Percentiles rank a stretch among this genome's conserved stretches.
phyloP scores from a whole-genome alignment of 2,329 filamentous ascomycete genomes.

The Cladosporium velox region DNA sequence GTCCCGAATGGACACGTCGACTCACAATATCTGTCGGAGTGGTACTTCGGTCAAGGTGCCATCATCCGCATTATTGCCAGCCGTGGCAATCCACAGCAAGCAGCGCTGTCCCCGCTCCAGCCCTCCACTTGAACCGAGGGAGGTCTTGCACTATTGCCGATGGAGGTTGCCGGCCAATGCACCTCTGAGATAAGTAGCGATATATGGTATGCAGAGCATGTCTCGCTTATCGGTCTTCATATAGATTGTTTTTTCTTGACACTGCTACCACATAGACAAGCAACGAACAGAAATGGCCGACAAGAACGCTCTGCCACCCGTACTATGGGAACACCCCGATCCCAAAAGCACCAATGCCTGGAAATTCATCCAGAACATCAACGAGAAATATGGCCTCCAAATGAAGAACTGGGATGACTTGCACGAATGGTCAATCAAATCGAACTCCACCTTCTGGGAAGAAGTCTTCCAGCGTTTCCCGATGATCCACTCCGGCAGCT shows the following conservation, averaged over 20 bases:
- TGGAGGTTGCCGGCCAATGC: neutral
- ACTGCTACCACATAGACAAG: neutral
- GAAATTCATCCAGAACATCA: constrained; percentile 66
- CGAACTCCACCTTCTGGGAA: constrained; percentile 66
- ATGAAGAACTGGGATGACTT: constrained; percentile 70
- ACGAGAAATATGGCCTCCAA: constrained; percentile 57
- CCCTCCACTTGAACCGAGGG: neutral
- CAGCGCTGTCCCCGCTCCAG: neutral
- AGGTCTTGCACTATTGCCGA: neutral
- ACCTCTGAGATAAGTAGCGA: neutral
- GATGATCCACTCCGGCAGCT: constrained; percentile 63
- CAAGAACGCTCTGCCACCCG: constrained; percentile 39
- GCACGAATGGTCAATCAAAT: constrained; percentile 66
- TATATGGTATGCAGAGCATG: too few species aligned
- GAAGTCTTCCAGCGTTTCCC: constrained; percentile 62
- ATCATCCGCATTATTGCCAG: neutral
- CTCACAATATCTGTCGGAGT: neutral
- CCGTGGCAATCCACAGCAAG: neutral
- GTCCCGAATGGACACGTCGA: neutral
- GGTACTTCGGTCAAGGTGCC: neutral
- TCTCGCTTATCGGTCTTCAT: neutral
- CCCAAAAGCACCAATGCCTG: constrained; percentile 60
- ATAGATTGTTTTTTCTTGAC: neutral
- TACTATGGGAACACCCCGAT: constrained; percentile 48
- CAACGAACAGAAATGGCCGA: constrained; percentile 19